A percentile compares a stretch with the other conserved stretches of the same genome.
phyloP scores from a whole-genome alignment of 306 rosid genomes.

The Pyrus pyrifolia region DNA sequence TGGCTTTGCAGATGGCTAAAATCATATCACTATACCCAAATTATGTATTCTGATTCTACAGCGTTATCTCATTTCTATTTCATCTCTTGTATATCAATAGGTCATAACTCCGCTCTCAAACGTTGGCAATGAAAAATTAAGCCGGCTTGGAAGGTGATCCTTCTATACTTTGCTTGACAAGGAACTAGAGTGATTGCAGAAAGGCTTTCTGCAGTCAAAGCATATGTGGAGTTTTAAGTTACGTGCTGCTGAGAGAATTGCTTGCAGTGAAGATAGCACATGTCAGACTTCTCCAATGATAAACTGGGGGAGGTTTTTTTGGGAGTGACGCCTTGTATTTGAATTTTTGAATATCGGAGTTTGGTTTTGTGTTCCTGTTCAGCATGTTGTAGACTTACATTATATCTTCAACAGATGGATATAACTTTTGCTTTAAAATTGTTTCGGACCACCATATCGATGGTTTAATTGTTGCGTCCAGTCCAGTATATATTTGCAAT shows the following conservation, averaged over 20 bases:
- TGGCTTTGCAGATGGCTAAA: no score
- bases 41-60: neutral
- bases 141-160: neutral
- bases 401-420: neutral
- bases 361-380: neutral
- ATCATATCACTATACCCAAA: neutral
- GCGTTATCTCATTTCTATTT: neutral
- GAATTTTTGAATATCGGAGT: neutral
- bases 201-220: neutral
- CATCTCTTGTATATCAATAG: neutral
- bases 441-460: neutral
- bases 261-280: neutral
- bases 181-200: neutral
- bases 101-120: neutral
- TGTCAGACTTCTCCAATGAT: neutral
- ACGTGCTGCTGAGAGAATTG: neutral
- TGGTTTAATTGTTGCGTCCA: neutral
- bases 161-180: neutral
- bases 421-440: neutral
- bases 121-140: neutral
- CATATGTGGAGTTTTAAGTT: neutral
- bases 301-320: neutral
- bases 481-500: neutral
- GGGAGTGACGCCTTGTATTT: neutral
- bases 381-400: neutral